phyloP scores from a whole-genome alignment of 2,329 filamentous ascomycete species.

The Cyphellophora europaea region DNA sequence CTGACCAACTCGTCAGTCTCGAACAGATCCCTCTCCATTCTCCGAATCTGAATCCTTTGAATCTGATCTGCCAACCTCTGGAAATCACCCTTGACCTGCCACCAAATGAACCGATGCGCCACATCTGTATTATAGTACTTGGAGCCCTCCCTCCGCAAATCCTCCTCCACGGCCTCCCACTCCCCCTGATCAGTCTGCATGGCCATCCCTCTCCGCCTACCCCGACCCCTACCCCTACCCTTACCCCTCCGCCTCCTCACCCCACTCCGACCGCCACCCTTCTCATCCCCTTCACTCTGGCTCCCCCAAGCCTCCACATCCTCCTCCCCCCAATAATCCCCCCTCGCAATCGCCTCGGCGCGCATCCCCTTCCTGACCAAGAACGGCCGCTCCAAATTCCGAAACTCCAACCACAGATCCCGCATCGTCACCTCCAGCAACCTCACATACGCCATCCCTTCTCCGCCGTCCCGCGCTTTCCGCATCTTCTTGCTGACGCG shows the following conservation, averaged over 20 bases:
- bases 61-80: constrained; percentile 11
- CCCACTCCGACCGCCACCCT: constrained; percentile 4
- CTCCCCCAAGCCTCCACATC: constrained; percentile 2
- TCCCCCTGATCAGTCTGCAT: background rate
- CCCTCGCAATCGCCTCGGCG: constrained; percentile 9
- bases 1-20: constrained; percentile 14
- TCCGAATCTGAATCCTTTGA: constrained; percentile 15
- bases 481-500: background rate
- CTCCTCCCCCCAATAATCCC: constrained; percentile 11
- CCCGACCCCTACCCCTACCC: too few species aligned
- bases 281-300: constrained; percentile 12
- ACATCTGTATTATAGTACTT: constrained; percentile 15
- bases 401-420: constrained; percentile 15
- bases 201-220: background rate
- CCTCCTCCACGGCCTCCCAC: background rate
- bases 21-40: constrained; percentile 15
- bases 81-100: constrained; percentile 12
- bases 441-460: constrained; percentile 5
- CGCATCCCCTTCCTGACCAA: constrained; percentile 9
- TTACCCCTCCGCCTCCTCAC: background rate
- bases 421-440: constrained; percentile 12
- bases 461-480: constrained; percentile 2
- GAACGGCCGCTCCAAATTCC: constrained; percentile 15
- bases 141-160: background rate
- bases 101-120: constrained; percentile 16